Evolutionary conservation across 2,329 filamentous ascomycete genomes (phyloP).

Genomic region (Xylaria sp.): DNA sequence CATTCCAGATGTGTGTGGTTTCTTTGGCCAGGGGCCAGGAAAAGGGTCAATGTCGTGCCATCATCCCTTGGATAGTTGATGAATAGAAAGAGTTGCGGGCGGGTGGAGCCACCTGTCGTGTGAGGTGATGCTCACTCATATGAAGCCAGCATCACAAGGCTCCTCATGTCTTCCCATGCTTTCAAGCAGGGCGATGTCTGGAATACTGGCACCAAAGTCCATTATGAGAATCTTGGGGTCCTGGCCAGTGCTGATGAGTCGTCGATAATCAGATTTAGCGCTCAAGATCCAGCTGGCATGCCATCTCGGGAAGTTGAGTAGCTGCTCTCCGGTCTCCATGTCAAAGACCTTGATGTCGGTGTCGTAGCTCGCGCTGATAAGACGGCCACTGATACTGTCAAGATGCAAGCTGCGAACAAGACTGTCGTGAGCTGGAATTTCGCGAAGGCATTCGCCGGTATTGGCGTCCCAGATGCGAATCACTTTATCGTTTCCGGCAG

Average conservation of each 20-base stretch:
- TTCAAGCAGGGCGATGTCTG: constrained; percentile 55
- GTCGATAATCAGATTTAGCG: constrained; percentile 90
- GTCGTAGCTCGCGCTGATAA: constrained; percentile 91
- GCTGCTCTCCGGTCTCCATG: constrained; percentile 69
- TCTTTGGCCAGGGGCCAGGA: not conserved
- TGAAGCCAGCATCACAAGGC: constrained; percentile 33
- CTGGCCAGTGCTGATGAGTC: constrained; percentile 92
- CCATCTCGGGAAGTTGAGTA: constrained; percentile 88
- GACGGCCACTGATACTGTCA: constrained; percentile 76
- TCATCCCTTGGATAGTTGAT: not conserved
- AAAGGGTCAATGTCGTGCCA: not conserved
- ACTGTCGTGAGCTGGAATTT: constrained; percentile 76
- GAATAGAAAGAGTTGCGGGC: too few relatives aligned
- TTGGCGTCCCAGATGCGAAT: constrained; percentile 96
- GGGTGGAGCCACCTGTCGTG: too few relatives aligned
- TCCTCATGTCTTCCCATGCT: constrained; percentile 35
- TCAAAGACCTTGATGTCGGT: constrained; percentile 94
- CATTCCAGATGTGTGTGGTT: not conserved
- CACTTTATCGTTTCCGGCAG: constrained; percentile 89
- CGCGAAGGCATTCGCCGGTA: constrained; percentile 75
- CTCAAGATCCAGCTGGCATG: constrained; percentile 95
- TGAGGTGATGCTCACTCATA: constrained; percentile 20
- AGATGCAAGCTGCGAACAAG: constrained; percentile 88
- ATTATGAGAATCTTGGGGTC: constrained; percentile 88
- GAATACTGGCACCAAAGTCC: constrained; percentile 71